Evolutionary conservation across 2,329 filamentous ascomycete genomes (phyloP).

Genomic region (Stagonosporopsis tanaceti): DNA sequence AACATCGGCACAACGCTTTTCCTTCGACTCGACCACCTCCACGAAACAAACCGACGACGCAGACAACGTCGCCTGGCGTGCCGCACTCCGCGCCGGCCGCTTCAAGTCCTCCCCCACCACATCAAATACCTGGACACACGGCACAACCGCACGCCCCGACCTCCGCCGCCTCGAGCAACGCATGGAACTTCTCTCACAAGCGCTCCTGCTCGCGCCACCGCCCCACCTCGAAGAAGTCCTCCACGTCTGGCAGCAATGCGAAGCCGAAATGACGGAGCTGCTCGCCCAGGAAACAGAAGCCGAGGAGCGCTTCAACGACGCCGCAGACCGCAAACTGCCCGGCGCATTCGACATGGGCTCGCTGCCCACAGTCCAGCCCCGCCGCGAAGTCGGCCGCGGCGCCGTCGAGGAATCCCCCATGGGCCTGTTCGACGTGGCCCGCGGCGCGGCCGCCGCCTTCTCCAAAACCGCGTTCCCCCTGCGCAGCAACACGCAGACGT

Average conservation of each 20-base stretch:
- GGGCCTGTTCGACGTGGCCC: conserved; percentile 62
- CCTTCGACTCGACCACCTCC: conserved; percentile 24
- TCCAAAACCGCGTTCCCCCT: conserved; percentile 58
- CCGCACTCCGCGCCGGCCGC: conserved; percentile 79
- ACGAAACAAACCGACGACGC: conserved; percentile 36
- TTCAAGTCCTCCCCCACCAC: conserved; percentile 60
- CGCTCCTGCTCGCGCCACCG: conserved; percentile 75
- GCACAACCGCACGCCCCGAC: conserved; percentile 59
- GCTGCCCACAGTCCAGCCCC: conserved; percentile 46
- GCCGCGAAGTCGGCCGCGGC: conserved; percentile 52
- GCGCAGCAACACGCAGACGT: conserved; percentile 27
- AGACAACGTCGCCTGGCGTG: conserved; percentile 80
- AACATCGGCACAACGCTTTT: conserved; percentile 33
- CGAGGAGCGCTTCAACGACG: conserved; percentile 75
- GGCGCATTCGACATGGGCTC: conserved; percentile 54
- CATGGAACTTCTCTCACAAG: conserved; percentile 79
- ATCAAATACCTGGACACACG: conserved; percentile 49
- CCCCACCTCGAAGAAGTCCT: conserved; percentile 77
- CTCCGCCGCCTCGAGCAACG: conserved; percentile 80
- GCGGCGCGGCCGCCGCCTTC: conserved; percentile 59
- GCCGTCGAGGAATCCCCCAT: conserved; percentile 60
- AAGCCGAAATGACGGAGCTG: conserved; percentile 76
- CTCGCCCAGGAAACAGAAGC: conserved; percentile 71
- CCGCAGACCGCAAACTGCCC: conserved; percentile 64
- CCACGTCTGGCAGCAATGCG: conserved; percentile 76